phyloP scores from a whole-genome alignment of 352 stramenopile species.

The Globisporangium rhizosaccharum region DNA sequence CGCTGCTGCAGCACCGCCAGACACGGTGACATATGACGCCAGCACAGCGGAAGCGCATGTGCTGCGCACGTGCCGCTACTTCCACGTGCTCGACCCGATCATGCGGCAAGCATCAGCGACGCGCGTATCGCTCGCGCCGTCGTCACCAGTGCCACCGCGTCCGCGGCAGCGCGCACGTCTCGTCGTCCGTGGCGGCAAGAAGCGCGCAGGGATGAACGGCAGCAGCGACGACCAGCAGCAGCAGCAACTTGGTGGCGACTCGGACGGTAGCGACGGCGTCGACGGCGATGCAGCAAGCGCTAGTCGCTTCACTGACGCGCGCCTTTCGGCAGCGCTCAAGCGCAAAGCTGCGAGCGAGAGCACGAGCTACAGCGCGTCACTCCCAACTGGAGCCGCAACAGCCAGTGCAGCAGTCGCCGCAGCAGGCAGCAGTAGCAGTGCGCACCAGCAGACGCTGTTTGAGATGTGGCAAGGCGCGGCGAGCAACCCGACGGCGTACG shows the following conservation, averaged over 20 bases:
- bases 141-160: slow-evolving; percentile 11
- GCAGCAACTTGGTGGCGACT: no score
- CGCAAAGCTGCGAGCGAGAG: no score
- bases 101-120: slow-evolving; percentile 25
- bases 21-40: no score
- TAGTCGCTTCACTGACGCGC: no score
- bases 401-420: background rate
- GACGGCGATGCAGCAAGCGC: no score
- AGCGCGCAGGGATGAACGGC: background rate
- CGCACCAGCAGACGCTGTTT: background rate
- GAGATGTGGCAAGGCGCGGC: slow-evolving; percentile 19
- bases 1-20: no score
- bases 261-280: no score
- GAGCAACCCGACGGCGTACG: slow-evolving; percentile 25
- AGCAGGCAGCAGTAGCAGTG: background rate
- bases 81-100: slow-evolving; percentile 55
- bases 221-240: no score
- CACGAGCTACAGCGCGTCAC: background rate
- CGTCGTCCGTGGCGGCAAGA: background rate
- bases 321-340: no score
- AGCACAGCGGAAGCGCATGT: slow-evolving; percentile 31
- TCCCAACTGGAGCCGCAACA: background rate
- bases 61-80: slow-evolving; percentile 62
- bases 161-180: slow-evolving; percentile 1
- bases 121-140: slow-evolving; percentile 1